Conservation (phyloP, 495 filamentous ascomycete genomes). For the Xylaria flabelliformis region DNA sequence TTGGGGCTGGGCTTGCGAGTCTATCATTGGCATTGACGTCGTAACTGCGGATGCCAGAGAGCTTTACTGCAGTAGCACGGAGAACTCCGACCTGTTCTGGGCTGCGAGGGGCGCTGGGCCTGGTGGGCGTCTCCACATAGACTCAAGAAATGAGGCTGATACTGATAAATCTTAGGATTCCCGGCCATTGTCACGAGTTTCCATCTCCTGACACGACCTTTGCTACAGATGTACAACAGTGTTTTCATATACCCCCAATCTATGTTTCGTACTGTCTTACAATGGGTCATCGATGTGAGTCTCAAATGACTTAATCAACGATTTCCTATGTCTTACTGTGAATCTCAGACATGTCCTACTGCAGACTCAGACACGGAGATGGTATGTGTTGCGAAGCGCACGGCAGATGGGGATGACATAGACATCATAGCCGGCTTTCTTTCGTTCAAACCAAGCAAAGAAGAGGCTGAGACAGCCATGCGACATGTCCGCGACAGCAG, state of each 20-base stretch:
- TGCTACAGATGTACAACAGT: slow-evolving; percentile 47
- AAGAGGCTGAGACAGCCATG: slow-evolving; percentile 45
- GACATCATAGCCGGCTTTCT: slow-evolving; percentile 50
- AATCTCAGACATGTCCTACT: slow-evolving; percentile 36
- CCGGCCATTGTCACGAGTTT: slow-evolving; percentile 58
- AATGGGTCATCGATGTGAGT: slow-evolving; percentile 50
- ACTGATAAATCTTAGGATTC: slow-evolving; percentile 41
- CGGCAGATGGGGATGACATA: slow-evolving; percentile 35
- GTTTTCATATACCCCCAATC: slow-evolving; percentile 53
- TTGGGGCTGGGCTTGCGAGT: slow-evolving; percentile 64
- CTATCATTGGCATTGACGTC: slow-evolving; percentile 54
- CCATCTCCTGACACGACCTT: slow-evolving; percentile 47
- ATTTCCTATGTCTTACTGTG: background rate
- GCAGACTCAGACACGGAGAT: slow-evolving; percentile 53
- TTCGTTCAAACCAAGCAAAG: slow-evolving; percentile 46
- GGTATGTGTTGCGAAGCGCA: slow-evolving; percentile 45
- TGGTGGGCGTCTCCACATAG: slow-evolving; percentile 25
- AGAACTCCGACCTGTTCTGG: slow-evolving; percentile 58
- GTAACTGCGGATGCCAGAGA: slow-evolving; percentile 53
- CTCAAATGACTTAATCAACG: background rate
- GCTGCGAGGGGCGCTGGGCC: slow-evolving; percentile 59
- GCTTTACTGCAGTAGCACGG: slow-evolving; percentile 46
- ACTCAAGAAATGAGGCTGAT: background rate
- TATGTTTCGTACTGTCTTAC: slow-evolving; percentile 48
- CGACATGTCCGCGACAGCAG: slow-evolving; percentile 41